Evolutionary conservation across 805 yeast genomes (phyloP).

Genomic region (Metschnikowia sp.): DNA sequence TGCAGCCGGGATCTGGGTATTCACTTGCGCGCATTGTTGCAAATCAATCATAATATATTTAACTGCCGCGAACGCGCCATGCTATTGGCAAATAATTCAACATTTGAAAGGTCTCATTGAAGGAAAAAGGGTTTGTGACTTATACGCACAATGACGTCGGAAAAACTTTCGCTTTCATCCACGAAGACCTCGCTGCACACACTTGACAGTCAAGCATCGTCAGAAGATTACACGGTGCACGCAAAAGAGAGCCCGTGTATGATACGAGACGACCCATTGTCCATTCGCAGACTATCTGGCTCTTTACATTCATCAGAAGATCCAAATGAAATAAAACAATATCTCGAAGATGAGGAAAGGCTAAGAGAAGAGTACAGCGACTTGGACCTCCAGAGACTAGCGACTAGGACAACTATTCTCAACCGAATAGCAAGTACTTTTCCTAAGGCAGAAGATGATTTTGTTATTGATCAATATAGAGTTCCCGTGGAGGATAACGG

Average conservation of each 20-base stretch:
- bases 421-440: conserved; percentile 16
- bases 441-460: not conserved
- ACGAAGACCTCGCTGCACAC: not conserved
- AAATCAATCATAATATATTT: not conserved
- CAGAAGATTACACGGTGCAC: not conserved
- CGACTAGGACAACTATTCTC: conserved; percentile 30
- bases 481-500: conserved; percentile 29
- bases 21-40: not conserved
- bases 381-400: conserved; percentile 28
- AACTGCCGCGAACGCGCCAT: not conserved
- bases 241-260: not conserved
- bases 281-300: not conserved
- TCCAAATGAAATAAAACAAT: not conserved
- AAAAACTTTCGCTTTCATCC: not conserved
- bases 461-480: conserved; percentile 15
- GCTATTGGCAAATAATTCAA: not conserved
- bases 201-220: not conserved
- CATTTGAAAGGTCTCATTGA: not conserved
- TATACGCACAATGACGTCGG: not conserved
- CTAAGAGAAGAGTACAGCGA: conserved; percentile 30
- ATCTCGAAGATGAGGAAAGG: conserved; percentile 28
- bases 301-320: not conserved
- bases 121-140: too few relatives aligned
- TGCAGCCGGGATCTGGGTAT: conserved; percentile 16
- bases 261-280: not conserved